phyloP scores from a whole-genome alignment of 495 filamentous ascomycete species.

The Articulospora tetracladia region DNA sequence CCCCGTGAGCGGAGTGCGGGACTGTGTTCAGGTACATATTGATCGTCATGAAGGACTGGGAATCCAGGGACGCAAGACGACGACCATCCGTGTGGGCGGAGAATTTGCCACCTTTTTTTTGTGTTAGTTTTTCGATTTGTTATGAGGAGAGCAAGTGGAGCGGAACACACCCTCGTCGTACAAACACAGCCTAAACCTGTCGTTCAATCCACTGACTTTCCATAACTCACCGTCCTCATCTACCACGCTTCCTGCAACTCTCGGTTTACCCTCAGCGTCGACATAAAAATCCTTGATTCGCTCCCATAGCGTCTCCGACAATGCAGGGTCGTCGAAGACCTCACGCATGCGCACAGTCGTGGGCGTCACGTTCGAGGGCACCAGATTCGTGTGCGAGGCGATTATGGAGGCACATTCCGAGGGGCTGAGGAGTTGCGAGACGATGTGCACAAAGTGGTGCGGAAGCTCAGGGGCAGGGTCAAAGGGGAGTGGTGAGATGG shows the following conservation, averaged over 20 bases:
- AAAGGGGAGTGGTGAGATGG: not conserved
- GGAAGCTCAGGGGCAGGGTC: not conserved
- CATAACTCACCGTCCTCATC: conserved; percentile 14
- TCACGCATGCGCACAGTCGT: conserved; percentile 6
- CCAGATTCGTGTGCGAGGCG: not conserved
- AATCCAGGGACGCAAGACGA: not conserved
- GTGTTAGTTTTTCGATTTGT: not conserved
- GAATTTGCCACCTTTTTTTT: conserved; percentile 15
- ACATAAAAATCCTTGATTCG: conserved; percentile 2
- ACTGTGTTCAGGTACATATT: conserved; percentile 14
- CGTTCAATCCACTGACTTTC: conserved; percentile 11
- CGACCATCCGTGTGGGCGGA: conserved; percentile 11
- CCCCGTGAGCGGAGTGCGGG: not conserved
- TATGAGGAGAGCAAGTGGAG: not conserved
- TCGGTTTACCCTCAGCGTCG: not conserved
- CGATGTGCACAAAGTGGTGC: not conserved
- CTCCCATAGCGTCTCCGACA: conserved; percentile 4
- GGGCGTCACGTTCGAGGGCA: conserved; percentile 15
- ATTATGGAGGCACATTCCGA: conserved; percentile 11
- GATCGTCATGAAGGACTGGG: conserved; percentile 11
- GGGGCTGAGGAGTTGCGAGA: conserved; percentile 10
- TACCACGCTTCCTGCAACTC: not conserved
- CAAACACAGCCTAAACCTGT: conserved; percentile 13
- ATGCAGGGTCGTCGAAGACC: not conserved
- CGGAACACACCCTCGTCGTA: conserved; percentile 2